Conservation (phyloP, 2,329 filamentous ascomycete species). For the Geosmithia flava region DNA sequence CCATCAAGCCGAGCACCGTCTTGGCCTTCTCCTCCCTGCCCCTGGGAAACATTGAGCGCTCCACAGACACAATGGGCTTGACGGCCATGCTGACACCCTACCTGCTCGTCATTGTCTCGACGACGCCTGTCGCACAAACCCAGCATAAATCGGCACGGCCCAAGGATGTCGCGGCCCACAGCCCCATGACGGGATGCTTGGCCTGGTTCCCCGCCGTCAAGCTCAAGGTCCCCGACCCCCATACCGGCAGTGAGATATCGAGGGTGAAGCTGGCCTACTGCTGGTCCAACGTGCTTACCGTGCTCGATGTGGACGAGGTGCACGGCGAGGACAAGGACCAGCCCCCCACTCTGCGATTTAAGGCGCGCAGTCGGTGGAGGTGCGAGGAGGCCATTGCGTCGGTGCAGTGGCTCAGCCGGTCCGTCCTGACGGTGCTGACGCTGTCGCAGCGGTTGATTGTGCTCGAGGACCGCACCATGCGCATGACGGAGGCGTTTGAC, state of each 20-base stretch:
- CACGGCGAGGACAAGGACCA: conserved; percentile 60
- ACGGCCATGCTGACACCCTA: conserved; percentile 96
- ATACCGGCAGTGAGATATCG: conserved; percentile 56
- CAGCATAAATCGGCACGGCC: conserved; percentile 88
- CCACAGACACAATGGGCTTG: conserved; percentile 76
- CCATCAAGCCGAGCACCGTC: conserved; percentile 84
- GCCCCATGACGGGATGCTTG: conserved; percentile 83
- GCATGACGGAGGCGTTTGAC: conserved; percentile 90
- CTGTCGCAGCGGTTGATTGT: conserved; percentile 90
- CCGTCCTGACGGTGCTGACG: conserved; percentile 81
- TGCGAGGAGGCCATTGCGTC: conserved; percentile 92
- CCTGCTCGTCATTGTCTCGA: conserved; percentile 90
- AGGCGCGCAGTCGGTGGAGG: conserved; percentile 76
- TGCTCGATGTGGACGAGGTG: conserved; percentile 75
- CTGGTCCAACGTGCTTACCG: conserved; percentile 95
- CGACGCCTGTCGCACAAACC: conserved; percentile 88
- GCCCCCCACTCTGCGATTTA: conserved; percentile 67
- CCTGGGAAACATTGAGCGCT: conserved; percentile 83
- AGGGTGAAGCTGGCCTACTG: conserved; percentile 89
- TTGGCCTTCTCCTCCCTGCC: conserved; percentile 84
- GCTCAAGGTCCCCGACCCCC: conserved; percentile 62
- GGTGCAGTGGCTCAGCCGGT: conserved; percentile 92
- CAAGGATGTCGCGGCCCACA: conserved; percentile 82
- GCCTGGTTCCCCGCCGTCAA: conserved; percentile 97
- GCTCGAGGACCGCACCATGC: conserved; percentile 77